A percentile compares a stretch with the other conserved stretches of the same genome.
Evolutionary conservation across 2,329 filamentous ascomycete genomes (phyloP).

Genomic region (Microdochium nivale): DNA sequence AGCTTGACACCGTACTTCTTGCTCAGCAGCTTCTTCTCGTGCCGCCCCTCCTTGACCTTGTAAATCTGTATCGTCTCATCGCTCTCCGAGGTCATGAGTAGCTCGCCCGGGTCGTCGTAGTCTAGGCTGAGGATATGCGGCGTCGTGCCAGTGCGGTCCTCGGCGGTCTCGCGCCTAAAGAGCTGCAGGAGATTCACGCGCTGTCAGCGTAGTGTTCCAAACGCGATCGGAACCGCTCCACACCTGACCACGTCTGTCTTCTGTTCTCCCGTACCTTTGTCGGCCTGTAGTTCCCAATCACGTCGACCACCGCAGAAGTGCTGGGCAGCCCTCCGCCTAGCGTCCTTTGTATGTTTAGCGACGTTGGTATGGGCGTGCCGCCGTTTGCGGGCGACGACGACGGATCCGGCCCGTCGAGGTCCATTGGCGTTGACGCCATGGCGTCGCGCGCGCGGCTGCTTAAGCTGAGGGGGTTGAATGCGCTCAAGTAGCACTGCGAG

Average conservation of each 20-base stretch:
- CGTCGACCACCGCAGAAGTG: conserved; percentile 64
- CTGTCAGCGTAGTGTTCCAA: too few relatives aligned
- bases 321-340: conserved; percentile 30
- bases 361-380: conserved; percentile 20
- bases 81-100: conserved; percentile 81
- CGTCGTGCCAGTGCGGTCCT: conserved; percentile 36
- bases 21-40: conserved; percentile 81
- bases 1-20: conserved; percentile 97
- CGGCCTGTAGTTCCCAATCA: conserved; percentile 70
- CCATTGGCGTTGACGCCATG: conserved; percentile 50
- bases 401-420: conserved; percentile 37
- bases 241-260: background rate
- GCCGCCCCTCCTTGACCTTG: conserved; percentile 82
- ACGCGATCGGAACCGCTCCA: conserved; percentile 3
- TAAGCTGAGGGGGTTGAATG: background rate
- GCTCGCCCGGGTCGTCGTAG: conserved; percentile 92
- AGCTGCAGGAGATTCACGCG: too few relatives aligned
- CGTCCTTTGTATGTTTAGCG: conserved; percentile 42
- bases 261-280: conserved; percentile 54
- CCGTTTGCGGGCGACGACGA: conserved; percentile 28
- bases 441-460: background rate
- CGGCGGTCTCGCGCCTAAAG: conserved; percentile 49
- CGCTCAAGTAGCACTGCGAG: background rate
- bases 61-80: conserved; percentile 96
- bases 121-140: conserved; percentile 81